Base-by-base conservation (phyloP, 352 stramenopile genomes). In the Globisporangium canariense region DNA sequence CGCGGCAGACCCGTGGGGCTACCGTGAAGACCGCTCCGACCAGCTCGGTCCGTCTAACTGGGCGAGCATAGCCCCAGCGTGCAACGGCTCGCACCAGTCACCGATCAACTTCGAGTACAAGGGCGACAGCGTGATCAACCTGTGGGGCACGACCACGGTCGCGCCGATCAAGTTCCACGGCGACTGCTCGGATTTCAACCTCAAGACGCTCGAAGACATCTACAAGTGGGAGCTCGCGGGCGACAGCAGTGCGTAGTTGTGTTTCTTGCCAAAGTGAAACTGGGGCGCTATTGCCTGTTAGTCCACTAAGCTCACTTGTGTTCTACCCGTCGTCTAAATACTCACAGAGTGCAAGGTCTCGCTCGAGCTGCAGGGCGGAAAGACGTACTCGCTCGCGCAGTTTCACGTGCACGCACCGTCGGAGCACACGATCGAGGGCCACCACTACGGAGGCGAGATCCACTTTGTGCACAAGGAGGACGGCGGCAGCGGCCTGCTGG, bases 121-220 rank as follows among this genome's bases (percentile, higher is more conserved):
- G 0, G 55, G 78, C 6, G 67, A 68, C 13, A 65, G 68, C 52
- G 60, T 78, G 25, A 61, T 73, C 34, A 74, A 85, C n/a, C 60
- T 81, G 25, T 87, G 80, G 80, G 69, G 68, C 0, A 76, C 78
- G 25, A 68, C 60, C n/a, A 47, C 70, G 14, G 46, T 75, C 28
- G 67, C 70, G 32, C 81, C 78, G 18, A 65, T 88, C 66, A 79
- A 83, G 52, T 88, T 78, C 59, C 62, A 49, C 4, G 81, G 80
- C 9, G 49, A 81, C 13, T 89, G 80, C 47, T 55, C 77, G 28
- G 73, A 77, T 32, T 90, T 86, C 51, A 81, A 75, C 43, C 45
- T 90, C 16, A 81, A 79, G 62, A 83, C 75, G 10, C 78, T 88
- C 41, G 77, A 83, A 32, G 77, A 90, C 28, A 25, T 90, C 36